phyloP scores from a whole-genome alignment of 2,329 filamentous ascomycete species.

The Hysterium pulicare region DNA sequence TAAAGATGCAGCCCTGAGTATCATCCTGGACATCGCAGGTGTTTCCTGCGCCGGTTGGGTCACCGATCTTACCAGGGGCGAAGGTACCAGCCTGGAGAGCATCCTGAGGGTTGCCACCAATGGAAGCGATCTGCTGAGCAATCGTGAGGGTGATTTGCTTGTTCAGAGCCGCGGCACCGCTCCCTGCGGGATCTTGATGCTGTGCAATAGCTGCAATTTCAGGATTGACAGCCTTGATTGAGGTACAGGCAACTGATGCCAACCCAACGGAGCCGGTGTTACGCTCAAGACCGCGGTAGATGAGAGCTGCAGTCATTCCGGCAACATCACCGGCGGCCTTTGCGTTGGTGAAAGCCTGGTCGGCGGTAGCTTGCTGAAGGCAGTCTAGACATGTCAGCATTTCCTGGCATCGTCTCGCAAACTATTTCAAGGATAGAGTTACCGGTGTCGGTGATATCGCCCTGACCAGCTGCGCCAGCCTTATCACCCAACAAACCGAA shows the following conservation, averaged over 20 bases:
- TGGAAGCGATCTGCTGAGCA: conserved; percentile 56
- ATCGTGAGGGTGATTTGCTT: conserved; percentile 59
- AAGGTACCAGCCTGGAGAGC: conserved; percentile 64
- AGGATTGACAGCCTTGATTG: conserved; percentile 57
- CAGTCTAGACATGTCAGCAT: conserved; percentile 44
- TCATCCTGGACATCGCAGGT: conserved; percentile 51
- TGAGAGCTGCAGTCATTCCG: conserved; percentile 54
- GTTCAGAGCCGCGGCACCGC: conserved; percentile 55
- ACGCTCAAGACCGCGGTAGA: conserved; percentile 56
- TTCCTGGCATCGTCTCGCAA: background rate
- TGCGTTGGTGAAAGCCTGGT: conserved; percentile 60
- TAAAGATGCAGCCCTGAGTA: conserved; percentile 54
- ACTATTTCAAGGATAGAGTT: too few relatives aligned
- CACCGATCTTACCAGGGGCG: conserved; percentile 55
- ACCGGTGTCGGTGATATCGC: conserved; percentile 47
- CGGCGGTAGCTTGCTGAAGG: conserved; percentile 56
- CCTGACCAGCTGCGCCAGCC: conserved; percentile 48
- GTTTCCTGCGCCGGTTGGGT: conserved; percentile 51
- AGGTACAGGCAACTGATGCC: conserved; percentile 56
- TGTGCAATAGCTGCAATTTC: conserved; percentile 63
- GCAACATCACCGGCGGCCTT: conserved; percentile 52
- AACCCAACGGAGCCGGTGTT: conserved; percentile 59
- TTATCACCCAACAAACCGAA: conserved; percentile 54
- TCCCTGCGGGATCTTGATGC: conserved; percentile 65
- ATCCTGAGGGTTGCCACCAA: conserved; percentile 61